These are phyloP conservation scores for Gastroboletus turbinatus DNA, from an alignment of 1,284 basidiomycete species.

Conservation along the genomic window DNA sequence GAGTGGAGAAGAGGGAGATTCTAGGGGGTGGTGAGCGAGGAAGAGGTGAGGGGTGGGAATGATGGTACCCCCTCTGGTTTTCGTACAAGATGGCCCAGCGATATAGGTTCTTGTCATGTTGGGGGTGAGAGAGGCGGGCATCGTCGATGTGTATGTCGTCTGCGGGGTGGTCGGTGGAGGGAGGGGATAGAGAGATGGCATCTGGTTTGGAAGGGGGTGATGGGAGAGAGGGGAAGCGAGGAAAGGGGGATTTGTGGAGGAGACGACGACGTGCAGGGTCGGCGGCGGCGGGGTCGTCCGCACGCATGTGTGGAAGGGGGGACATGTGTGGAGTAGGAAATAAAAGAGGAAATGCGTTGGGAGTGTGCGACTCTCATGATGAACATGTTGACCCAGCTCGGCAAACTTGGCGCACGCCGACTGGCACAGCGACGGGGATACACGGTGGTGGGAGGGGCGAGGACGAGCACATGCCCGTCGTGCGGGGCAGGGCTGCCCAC, in stretches of 20 bases:
- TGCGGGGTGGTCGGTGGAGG: background rate
- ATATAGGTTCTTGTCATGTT: constrained; percentile 51
- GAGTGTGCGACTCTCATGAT: constrained; percentile 7
- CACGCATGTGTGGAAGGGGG: constrained; percentile 28
- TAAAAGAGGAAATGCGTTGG: constrained; percentile 7
- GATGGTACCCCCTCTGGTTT: constrained; percentile 73
- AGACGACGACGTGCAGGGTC: constrained; percentile 48
- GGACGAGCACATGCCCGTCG: constrained; percentile 48
- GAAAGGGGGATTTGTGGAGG: constrained; percentile 32
- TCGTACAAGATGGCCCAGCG: constrained; percentile 76
- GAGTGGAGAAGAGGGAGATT: constrained; percentile 67
- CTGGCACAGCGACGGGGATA: constrained; percentile 20
- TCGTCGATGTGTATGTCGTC: constrained; percentile 40
- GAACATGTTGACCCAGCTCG: constrained; percentile 17
- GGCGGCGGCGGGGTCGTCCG: constrained; percentile 40
- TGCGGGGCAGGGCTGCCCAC: constrained; percentile 60
- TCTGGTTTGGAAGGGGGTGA: constrained; percentile 12
- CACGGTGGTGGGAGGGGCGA: background rate
- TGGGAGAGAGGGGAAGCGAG: constrained; percentile 34
- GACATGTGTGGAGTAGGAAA: constrained; percentile 14
- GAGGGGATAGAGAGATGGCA: background rate
- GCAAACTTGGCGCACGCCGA: constrained; percentile 10
- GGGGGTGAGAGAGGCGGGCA: constrained; percentile 26
- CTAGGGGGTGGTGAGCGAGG: constrained; percentile 37
- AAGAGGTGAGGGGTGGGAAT: background rate